Evolutionary conservation across 129 eudicot species (phyloP).

Genomic region (Heracleum sosnowskyi): DNA sequence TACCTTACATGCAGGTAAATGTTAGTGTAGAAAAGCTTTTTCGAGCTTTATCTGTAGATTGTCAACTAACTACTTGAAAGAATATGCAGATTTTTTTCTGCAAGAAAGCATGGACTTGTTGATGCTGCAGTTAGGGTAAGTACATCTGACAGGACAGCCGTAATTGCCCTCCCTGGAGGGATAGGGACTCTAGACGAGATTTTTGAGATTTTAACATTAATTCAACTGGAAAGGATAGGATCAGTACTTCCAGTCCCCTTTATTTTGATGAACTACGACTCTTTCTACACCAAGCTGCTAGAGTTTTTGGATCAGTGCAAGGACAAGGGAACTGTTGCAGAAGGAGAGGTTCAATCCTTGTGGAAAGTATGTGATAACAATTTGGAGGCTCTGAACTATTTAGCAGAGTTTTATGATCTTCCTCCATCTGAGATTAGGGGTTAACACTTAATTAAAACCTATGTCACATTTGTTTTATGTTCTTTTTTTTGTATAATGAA

Average conservation of each 20-base stretch:
- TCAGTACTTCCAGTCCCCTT: constrained; percentile 68
- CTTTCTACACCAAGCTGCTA: constrained; percentile 68
- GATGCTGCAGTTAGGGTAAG: constrained; percentile 75
- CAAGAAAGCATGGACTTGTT: constrained; percentile 91
- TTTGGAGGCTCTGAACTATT: constrained; percentile 54
- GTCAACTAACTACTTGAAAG: background rate
- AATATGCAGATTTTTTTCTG: constrained; percentile 73
- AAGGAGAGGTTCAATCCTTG: constrained; percentile 71
- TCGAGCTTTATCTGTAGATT: background rate
- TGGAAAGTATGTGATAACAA: constrained; percentile 73
- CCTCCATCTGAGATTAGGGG: constrained; percentile 10
- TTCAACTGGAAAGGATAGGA: constrained; percentile 80
- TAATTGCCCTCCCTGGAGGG: constrained; percentile 87
- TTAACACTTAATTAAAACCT: background rate
- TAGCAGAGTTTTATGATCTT: constrained; percentile 48
- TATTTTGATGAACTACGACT: constrained; percentile 77
- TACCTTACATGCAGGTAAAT: constrained; percentile 91
- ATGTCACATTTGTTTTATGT: background rate
- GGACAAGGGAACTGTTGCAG: constrained; percentile 56
- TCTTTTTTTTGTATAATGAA: background rate
- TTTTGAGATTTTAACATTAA: constrained; percentile 79
- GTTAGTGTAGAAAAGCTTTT: background rate
- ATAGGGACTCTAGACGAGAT: constrained; percentile 86
- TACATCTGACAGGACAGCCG: constrained; percentile 60
- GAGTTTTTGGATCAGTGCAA: constrained; percentile 69